phyloP scores from a whole-genome alignment of 192 early-diverging fungal genomes.

The Ambispora gerdemannii region DNA sequence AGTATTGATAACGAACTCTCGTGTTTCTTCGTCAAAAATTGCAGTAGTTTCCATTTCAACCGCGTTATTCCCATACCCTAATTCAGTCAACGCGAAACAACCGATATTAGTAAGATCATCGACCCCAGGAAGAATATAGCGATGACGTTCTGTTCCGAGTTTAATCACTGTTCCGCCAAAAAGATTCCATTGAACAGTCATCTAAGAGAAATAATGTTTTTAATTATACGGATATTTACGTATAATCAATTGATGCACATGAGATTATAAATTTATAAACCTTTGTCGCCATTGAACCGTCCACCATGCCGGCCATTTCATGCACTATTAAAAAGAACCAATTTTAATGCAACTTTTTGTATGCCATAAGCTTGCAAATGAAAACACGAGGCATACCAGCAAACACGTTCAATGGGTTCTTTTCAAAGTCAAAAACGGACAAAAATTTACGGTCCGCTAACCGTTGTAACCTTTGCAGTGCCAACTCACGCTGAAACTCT shows the following conservation, averaged over 20 bases:
- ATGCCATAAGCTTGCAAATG: neutral
- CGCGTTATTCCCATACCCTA: conserved; percentile 80
- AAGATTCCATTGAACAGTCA: conserved; percentile 63
- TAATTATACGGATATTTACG: neutral
- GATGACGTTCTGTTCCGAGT: conserved; percentile 70
- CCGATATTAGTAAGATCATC: conserved; percentile 66
- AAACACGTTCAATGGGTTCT: conserved; percentile 65
- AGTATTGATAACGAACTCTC: conserved; percentile 73
- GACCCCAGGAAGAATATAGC: conserved; percentile 56
- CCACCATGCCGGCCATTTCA: conserved; percentile 71
- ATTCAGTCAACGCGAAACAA: conserved; percentile 75
- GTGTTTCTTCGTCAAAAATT: conserved; percentile 48
- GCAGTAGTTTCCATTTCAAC: conserved; percentile 79
- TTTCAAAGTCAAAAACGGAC: conserved; percentile 67
- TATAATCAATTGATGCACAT: neutral
- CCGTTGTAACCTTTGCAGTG: conserved; percentile 51
- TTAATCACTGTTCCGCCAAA: conserved; percentile 71
- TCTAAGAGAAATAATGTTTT: conserved; percentile 1
- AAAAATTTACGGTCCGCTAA: conserved; percentile 55
- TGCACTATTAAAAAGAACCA: conserved; percentile 39
- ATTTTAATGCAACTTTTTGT: neutral
- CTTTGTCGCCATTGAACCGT: conserved; percentile 72
- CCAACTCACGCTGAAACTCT: conserved; percentile 61
- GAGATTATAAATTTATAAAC: conserved; percentile 27
- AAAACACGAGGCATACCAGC: conserved; percentile 36